Conservation (phyloP, 805 yeast genomes). For the Hanseniaspora pseudoguilliermondii region DNA sequence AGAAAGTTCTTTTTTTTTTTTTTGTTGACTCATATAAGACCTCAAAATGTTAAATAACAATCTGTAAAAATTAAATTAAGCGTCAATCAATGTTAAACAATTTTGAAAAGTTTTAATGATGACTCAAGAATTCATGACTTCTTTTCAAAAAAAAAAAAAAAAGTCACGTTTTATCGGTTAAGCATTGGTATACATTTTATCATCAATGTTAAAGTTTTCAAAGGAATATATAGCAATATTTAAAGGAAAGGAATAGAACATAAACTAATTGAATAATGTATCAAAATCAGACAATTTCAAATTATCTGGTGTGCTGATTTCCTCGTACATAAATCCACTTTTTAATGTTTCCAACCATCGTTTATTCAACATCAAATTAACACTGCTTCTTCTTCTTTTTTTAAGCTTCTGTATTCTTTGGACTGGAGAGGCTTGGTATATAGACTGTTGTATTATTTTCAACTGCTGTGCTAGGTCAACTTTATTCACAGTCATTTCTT, state of each 20-base stretch:
- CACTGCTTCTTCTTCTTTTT: background rate
- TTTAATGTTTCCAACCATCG: conserved; percentile 65
- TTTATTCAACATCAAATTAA: background rate
- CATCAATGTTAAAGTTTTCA: background rate
- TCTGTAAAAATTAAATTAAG: background rate
- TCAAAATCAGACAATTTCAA: conserved; percentile 59
- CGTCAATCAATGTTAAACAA: background rate
- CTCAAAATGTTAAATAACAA: too few relatives aligned
- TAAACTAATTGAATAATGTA: conserved; percentile 30
- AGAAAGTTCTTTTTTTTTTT: too few relatives aligned
- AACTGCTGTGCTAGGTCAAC: conserved; percentile 5
- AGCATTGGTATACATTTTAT: background rate
- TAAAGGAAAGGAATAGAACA: background rate
- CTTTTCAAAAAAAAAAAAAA: background rate
- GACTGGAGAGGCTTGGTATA: conserved; percentile 4
- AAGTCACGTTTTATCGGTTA: background rate
- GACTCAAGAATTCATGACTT: background rate
- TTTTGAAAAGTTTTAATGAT: background rate
- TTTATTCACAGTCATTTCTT: background rate
- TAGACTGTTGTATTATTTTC: background rate
- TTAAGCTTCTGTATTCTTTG: background rate
- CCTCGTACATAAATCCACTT: conserved; percentile 65
- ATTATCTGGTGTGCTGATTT: conserved; percentile 69
- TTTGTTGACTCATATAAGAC: too few relatives aligned
- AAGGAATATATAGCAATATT: background rate